These are phyloP conservation scores for Brettanomyces naardenensis DNA, from an alignment of 805 yeast species.

Conservation along the genomic window DNA sequence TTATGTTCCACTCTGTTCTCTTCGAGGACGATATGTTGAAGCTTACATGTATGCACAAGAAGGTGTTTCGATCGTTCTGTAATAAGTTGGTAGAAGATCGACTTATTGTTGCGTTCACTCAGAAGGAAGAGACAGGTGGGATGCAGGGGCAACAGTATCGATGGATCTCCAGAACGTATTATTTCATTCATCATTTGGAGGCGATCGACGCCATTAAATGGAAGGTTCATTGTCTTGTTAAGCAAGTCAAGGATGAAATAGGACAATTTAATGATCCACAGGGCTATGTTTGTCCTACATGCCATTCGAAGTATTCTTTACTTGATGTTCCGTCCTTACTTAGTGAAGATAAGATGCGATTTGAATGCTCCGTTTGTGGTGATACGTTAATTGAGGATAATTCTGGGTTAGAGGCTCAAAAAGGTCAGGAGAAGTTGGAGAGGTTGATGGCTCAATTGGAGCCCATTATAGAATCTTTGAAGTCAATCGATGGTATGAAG, in stretches of 20 bases:
- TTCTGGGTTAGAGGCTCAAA: constrained; percentile 69
- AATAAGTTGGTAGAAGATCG: constrained; percentile 81
- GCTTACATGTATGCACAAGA: constrained; percentile 75
- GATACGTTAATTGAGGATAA: constrained; percentile 79
- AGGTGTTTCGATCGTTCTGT: constrained; percentile 78
- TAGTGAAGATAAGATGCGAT: constrained; percentile 73
- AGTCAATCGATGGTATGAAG: constrained; percentile 70
- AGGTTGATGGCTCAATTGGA: constrained; percentile 82
- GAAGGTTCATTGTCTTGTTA: constrained; percentile 87
- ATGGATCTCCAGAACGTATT: constrained; percentile 74
- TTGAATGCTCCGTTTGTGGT: constrained; percentile 80
- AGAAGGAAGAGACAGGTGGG: constrained; percentile 44
- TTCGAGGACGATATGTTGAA: constrained; percentile 87
- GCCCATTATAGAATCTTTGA: constrained; percentile 76
- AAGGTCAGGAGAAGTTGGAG: constrained; percentile 75
- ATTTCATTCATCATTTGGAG: constrained; percentile 73
- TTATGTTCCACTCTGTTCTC: constrained; percentile 78
- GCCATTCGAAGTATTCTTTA: constrained; percentile 74
- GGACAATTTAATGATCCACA: constrained; percentile 84
- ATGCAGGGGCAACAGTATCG: constrained; percentile 40
- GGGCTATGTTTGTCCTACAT: constrained; percentile 85
- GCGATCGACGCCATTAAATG: constrained; percentile 95
- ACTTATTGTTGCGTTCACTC: constrained; percentile 60
- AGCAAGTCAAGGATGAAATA: constrained; percentile 70
- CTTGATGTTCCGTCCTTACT: constrained; percentile 79